Percentiles rank a stretch among this genome's conserved stretches.
These are phyloP conservation scores for Neofusicoccum sp. DNA, from an alignment of 2,329 filamentous ascomycete species.

Conservation along the genomic window DNA sequence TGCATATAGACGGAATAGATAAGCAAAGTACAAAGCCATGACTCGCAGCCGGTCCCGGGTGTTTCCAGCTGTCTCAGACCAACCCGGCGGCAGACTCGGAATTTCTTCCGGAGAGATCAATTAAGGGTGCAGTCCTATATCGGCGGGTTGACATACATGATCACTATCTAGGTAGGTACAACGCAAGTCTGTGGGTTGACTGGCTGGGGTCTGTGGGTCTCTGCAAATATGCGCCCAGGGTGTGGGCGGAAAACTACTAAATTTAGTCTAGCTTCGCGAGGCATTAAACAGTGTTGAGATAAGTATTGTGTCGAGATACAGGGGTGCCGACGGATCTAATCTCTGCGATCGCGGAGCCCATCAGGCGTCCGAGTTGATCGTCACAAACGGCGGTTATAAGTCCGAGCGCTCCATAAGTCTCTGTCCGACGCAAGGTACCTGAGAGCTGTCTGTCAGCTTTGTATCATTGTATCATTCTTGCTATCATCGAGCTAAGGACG, in stretches of 20 bases:
- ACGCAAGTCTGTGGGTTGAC: not conserved
- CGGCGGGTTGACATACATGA: not conserved
- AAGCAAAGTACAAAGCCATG: not conserved
- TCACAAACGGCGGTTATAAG: not conserved
- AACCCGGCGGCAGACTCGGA: not conserved
- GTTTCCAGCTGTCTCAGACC: not conserved
- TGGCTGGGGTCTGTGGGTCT: not conserved
- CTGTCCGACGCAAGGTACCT: not conserved
- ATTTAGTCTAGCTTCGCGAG: not conserved
- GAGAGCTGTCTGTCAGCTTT: not conserved
- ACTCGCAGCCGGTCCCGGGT: not conserved
- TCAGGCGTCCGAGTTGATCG: not conserved
- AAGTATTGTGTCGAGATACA: no score
- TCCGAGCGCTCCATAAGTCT: slow-evolving; percentile 1
- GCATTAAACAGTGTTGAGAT: not conserved
- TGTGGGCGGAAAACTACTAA: not conserved
- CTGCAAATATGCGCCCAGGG: not conserved
- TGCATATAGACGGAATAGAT: not conserved
- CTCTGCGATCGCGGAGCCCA: slow-evolving; percentile 2
- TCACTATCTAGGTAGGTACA: not conserved
- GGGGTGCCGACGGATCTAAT: not conserved
- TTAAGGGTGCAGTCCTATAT: not conserved
- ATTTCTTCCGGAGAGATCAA: not conserved
- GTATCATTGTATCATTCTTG: not conserved
- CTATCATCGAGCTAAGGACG: not conserved